Conservation (phyloP, 257 asterid species). For the Cordia subcordata region DNA sequence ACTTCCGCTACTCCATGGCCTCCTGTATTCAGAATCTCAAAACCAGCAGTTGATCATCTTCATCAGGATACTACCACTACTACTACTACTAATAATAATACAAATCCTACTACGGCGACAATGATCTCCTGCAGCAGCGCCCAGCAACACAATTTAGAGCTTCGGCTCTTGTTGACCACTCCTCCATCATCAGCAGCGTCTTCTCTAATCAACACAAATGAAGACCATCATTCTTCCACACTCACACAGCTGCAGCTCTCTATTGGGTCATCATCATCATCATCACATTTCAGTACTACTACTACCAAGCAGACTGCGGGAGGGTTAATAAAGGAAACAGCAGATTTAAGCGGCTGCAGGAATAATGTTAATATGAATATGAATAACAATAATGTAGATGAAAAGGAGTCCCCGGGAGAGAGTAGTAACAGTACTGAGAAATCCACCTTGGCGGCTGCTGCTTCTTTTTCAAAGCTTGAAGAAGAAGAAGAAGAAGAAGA, state of each 20-base stretch:
- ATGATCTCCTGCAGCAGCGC: no score
- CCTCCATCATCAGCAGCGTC: conserved; percentile 1
- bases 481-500: conserved; percentile 32
- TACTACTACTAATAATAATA: neutral
- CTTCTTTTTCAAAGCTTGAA: no score
- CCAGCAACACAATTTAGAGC: conserved; percentile 29
- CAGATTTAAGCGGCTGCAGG: conserved; percentile 2
- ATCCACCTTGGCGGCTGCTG: conserved; percentile 15
- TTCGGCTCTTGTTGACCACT: conserved; percentile 30
- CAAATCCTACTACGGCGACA: neutral
- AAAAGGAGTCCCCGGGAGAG: conserved; percentile 14
- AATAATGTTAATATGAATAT: no score
- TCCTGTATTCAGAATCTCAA: conserved; percentile 17
- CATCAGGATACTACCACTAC: neutral
- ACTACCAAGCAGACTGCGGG: conserved; percentile 6
- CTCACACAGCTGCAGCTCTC: conserved; percentile 36
- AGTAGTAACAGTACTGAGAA: conserved; percentile 27
- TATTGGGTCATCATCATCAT: conserved; percentile 41
- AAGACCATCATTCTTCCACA: conserved; percentile 17
- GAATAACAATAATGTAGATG: no score
- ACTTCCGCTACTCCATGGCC: conserved; percentile 32
- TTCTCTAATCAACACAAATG: conserved; percentile 15
- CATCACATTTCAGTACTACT: conserved; percentile 25
- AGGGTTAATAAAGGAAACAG: neutral
- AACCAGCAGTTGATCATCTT: conserved; percentile 9